A percentile compares a stretch with the other conserved stretches of the same genome.
Conservation (phyloP, 2,329 filamentous ascomycete genomes). For the Cladophialophora carrionii region DNA sequence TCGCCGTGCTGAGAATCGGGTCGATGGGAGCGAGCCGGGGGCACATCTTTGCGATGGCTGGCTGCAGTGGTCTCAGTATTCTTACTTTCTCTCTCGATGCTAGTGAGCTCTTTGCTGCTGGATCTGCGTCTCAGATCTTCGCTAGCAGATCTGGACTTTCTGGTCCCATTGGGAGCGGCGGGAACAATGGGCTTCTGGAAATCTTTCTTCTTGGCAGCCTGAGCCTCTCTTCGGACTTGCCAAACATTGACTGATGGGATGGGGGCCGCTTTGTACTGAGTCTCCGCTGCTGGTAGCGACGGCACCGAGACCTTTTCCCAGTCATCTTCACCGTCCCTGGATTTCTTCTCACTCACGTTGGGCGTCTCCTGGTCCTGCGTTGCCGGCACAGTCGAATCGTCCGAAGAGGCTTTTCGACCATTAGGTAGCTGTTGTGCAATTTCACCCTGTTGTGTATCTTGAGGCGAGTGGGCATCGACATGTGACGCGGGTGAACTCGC, state of each 20-base stretch:
- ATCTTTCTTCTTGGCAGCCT: slow-evolving; percentile 56
- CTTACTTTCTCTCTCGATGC: slow-evolving; percentile 25
- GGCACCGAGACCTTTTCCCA: slow-evolving; percentile 64
- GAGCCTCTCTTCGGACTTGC: slow-evolving; percentile 74
- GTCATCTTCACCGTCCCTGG: slow-evolving; percentile 57
- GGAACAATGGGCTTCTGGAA: slow-evolving; percentile 38
- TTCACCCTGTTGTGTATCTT: slow-evolving; percentile 66
- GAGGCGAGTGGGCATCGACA: slow-evolving; percentile 65
- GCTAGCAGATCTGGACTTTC: slow-evolving; percentile 42
- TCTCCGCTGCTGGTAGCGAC: slow-evolving; percentile 43
- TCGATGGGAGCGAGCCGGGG: slow-evolving; percentile 37
- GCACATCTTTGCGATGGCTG: slow-evolving; percentile 27
- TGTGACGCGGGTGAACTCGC: slow-evolving; percentile 33
- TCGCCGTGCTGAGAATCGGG: slow-evolving; percentile 41
- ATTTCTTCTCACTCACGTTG: slow-evolving; percentile 52
- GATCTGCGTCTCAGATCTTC: slow-evolving; percentile 40
- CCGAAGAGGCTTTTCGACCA: slow-evolving; percentile 23
- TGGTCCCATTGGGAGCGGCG: slow-evolving; percentile 30
- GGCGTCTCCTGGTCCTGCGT: slow-evolving; percentile 43
- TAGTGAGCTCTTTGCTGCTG: slow-evolving; percentile 22
- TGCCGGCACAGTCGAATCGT: slow-evolving; percentile 13
- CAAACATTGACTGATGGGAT: slow-evolving; percentile 85
- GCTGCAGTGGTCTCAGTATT: slow-evolving; percentile 13
- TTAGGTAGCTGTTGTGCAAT: slow-evolving; percentile 48
- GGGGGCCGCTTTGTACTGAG: slow-evolving; percentile 76